Percentiles rank a stretch among this genome's conserved stretches.
These are phyloP conservation scores for Gnaphalium uliginosum DNA, from an alignment of 129 eudicot genomes.

Conservation along the genomic window DNA sequence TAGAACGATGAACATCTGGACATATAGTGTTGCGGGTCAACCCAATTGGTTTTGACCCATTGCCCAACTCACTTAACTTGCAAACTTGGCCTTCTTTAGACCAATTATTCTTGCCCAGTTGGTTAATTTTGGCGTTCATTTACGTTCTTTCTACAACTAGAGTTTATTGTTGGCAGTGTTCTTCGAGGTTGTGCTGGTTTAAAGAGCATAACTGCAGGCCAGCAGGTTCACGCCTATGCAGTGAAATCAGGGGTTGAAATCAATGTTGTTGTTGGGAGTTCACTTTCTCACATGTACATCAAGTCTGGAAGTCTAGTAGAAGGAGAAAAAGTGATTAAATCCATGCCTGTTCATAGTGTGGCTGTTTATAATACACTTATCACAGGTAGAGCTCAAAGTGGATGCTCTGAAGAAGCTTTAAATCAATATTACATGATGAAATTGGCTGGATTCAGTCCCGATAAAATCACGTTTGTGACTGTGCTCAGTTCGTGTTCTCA, in stretches of 20 bases:
- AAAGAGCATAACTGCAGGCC: constrained; percentile 56
- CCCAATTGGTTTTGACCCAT: not conserved
- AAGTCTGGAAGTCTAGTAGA: constrained; percentile 62
- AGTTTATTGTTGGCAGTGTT: constrained; percentile 57
- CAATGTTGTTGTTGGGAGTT: constrained; percentile 63
- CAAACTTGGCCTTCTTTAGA: not conserved
- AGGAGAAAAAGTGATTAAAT: constrained; percentile 70
- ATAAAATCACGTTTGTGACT: constrained; percentile 77
- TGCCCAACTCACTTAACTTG: not conserved
- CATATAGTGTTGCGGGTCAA: not conserved
- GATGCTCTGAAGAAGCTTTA: constrained; percentile 66
- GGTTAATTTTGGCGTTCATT: not conserved
- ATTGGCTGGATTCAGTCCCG: constrained; percentile 65
- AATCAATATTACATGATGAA: constrained; percentile 63
- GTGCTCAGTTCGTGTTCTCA: constrained; percentile 80
- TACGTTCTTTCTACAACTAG: constrained; percentile 16
- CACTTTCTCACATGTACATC: constrained; percentile 91
- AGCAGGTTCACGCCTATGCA: constrained; percentile 67
- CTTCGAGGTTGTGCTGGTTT: constrained; percentile 93
- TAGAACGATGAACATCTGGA: not conserved
- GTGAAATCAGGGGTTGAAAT: constrained; percentile 54
- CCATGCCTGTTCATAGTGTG: constrained; percentile 60
- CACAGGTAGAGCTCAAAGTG: constrained; percentile 78
- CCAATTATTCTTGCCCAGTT: not conserved
- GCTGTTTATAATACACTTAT: constrained; percentile 77